Evolutionary conservation across 2,329 filamentous ascomycete genomes (phyloP), one percentile per base, ranked within the genome.

Genomic region (Fusarium nodosum): DNA sequence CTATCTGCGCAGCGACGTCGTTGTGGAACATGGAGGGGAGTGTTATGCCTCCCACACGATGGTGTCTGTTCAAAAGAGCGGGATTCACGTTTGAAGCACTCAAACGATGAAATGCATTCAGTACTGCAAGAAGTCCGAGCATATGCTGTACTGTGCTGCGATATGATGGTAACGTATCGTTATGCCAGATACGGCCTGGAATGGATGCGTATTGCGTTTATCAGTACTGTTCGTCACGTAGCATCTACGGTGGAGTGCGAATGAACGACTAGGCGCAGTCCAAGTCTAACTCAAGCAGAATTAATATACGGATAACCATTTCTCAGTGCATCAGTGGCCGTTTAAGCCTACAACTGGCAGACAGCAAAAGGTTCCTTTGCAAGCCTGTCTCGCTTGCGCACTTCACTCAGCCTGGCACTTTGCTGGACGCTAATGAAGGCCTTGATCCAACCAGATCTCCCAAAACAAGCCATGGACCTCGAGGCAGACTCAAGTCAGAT

Each of bases 21-120:
- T n/a, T 57, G 48, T 64, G 53, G 24, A 41, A 64, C 59, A 55
- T 57, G 59, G 66, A 63, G 67, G 67, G 67, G 67, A 68, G 66
- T 70, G 57, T 36, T 46, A 45, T 56, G 53, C 50, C 34, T 66
- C 42, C 59, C 33, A 66, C 42, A 56, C 28, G 47, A 57, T 31
- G 67, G 67, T 64, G 67, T 69, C 62, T 70, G 8, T 41, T 60
- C 67, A 70, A 70, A 70, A 70, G 67, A 70, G 67, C 67, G 67
- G 67, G 58, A 70, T 70, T 69, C 57, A 28, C 41, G 33, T 15
- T 42, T 24, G 22, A 48, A 31, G 56, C 61, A 66, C 24, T 42
- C 28, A 41, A 39, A 33, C 34, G 33, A 22, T 41, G 60, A 55
- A 48, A 56, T 64, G 48, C 53, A 41, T 20, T 30, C 36, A 22